Conservation (phyloP, 2,329 filamentous ascomycete species). For the Bertia moriformis region DNA sequence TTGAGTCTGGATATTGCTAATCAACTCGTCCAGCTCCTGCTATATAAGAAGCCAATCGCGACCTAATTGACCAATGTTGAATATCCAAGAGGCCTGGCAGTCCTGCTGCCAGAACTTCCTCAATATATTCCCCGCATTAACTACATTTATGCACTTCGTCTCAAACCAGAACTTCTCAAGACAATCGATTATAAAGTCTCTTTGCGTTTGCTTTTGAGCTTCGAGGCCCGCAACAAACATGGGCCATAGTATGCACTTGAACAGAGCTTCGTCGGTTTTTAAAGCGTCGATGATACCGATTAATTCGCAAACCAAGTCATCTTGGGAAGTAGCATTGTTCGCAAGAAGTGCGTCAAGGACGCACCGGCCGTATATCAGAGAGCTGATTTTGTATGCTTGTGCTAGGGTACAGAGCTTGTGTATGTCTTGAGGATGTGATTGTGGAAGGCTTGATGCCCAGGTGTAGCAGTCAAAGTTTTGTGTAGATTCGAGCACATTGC, state of each 20-base stretch:
- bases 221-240: not conserved
- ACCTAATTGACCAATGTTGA: not conserved
- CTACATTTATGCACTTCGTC: not conserved
- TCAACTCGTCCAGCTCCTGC: too few species aligned
- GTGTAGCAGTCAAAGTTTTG: not conserved
- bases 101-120: not conserved
- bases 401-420: slow-evolving; percentile 11
- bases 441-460: not conserved
- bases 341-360: slow-evolving; percentile 11
- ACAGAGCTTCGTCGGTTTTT: slow-evolving; percentile 3
- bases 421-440: slow-evolving; percentile 7
- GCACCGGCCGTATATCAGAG: slow-evolving; percentile 14
- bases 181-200: not conserved
- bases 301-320: slow-evolving; percentile 10
- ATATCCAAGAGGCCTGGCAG: not conserved
- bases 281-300: slow-evolving; percentile 10
- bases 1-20: too few species aligned
- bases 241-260: not conserved
- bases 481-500: not conserved
- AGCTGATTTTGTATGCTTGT: slow-evolving; percentile 12
- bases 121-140: not conserved
- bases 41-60: not conserved
- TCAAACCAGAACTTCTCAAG: not conserved
- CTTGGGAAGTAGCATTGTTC: slow-evolving; percentile 1
- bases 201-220: not conserved